phyloP scores from a whole-genome alignment of 2,329 filamentous ascomycete genomes.

The Rasamsonia emersonii region DNA sequence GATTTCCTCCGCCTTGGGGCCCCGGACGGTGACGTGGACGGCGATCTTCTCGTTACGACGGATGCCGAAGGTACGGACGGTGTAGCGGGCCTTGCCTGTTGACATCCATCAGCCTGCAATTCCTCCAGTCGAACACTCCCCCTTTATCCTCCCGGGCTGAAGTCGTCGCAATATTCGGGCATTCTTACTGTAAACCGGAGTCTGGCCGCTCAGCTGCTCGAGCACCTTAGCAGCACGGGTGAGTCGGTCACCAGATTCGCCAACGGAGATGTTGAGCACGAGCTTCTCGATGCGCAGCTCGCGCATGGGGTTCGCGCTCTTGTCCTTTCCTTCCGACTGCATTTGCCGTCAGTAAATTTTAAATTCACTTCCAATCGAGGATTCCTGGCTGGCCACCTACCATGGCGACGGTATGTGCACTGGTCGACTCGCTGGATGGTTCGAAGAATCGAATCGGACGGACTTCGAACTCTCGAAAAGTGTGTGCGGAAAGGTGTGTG shows the following conservation, averaged over 20 bases:
- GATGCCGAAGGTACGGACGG: slow-evolving; percentile 99
- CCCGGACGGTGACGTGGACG: slow-evolving; percentile 98
- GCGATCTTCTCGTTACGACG: slow-evolving; percentile 99
- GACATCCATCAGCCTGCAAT: slow-evolving; percentile 11
- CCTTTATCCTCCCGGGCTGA: slow-evolving; percentile 3
- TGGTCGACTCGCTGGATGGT: slow-evolving; percentile 29
- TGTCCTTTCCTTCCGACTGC: slow-evolving; percentile 63
- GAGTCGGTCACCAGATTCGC: slow-evolving; percentile 99
- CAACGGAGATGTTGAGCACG: slow-evolving; percentile 98
- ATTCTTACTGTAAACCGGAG: slow-evolving; percentile 88
- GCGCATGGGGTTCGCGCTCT: slow-evolving; percentile 96
- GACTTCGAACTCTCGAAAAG: slow-evolving; percentile 4
- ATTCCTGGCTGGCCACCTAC: slow-evolving; percentile 24
- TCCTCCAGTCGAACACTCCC: background rate
- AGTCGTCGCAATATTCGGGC: slow-evolving; percentile 24
- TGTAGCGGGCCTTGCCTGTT: slow-evolving; percentile 97
- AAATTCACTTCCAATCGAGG: slow-evolving; percentile 6
- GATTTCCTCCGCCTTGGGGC: slow-evolving; percentile 99
- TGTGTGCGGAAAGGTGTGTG: slow-evolving; percentile 11
- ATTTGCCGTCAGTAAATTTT: slow-evolving; percentile 19
- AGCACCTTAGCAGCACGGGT: slow-evolving; percentile 99
- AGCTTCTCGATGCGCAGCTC: slow-evolving; percentile 99
- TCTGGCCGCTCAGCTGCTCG: slow-evolving; percentile 99
- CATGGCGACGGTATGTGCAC: slow-evolving; percentile 39
- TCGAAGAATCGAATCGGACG: slow-evolving; percentile 16